These are phyloP conservation scores for Pilasporangium apinafurcum DNA, from an alignment of 352 stramenopile species.

Conservation along the genomic window DNA sequence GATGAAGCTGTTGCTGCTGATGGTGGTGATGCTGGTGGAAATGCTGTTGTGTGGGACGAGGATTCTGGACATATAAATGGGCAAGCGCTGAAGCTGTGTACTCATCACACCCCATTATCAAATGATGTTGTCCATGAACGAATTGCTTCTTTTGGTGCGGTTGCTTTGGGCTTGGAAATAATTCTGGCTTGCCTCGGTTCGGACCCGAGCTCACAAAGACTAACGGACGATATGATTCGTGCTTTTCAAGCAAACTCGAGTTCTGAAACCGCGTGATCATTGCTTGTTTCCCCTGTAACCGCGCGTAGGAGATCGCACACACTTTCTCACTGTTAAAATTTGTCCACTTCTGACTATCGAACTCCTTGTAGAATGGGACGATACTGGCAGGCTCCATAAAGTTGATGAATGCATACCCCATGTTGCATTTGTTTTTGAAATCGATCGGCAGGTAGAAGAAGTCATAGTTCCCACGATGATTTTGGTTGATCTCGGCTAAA, in stretches of 20 bases:
- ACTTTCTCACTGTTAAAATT: slow-evolving; percentile 99
- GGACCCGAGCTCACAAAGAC: slow-evolving; percentile 83
- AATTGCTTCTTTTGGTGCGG: slow-evolving; percentile 33
- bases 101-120: slow-evolving; percentile 6
- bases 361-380: slow-evolving; percentile 77
- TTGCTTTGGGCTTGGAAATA: slow-evolving; percentile 61
- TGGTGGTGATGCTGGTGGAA: slow-evolving; percentile 8
- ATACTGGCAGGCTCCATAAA: slow-evolving; percentile 91
- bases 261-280: slow-evolving; percentile 99
- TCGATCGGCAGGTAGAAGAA: slow-evolving; percentile 99
- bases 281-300: slow-evolving; percentile 95
- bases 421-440: slow-evolving; percentile 99
- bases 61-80: slow-evolving; percentile 5
- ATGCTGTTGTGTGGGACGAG: background rate
- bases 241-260: slow-evolving; percentile 92
- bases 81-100: background rate
- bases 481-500: slow-evolving; percentile 94
- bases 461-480: slow-evolving; percentile 91
- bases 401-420: slow-evolving; percentile 99
- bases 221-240: slow-evolving; percentile 89
- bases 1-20: slow-evolving; percentile 8
- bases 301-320: slow-evolving; percentile 96
- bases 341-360: slow-evolving; percentile 90
- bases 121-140: slow-evolving; percentile 14
- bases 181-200: slow-evolving; percentile 60